A percentile compares a stretch with the other conserved stretches of the same genome.
Conservation (phyloP, 352 stramenopile species). For the Globisporangium orthogonon region DNA sequence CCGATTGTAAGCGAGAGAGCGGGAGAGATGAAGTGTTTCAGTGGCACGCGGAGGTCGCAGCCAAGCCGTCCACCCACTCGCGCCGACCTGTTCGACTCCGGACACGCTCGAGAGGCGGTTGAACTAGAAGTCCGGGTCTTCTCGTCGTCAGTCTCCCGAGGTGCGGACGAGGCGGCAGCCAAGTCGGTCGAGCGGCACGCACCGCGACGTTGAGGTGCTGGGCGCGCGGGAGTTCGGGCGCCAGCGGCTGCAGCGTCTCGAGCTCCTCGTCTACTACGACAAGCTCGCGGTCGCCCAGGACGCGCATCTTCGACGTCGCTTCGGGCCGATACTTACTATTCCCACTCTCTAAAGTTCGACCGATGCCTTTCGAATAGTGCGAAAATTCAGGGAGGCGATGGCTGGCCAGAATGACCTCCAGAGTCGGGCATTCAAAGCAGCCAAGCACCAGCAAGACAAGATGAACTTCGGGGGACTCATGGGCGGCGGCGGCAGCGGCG, state of each 20-base stretch:
- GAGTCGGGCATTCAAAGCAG: background rate
- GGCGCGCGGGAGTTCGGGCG: slow-evolving; percentile 10
- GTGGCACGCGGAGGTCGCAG: background rate
- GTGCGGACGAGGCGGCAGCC: too few relatives aligned
- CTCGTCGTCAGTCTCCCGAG: too few relatives aligned
- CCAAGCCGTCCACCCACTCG: background rate
- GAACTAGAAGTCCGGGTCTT: slow-evolving; percentile 29
- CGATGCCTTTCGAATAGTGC: slow-evolving; percentile 1
- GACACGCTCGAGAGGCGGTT: slow-evolving; percentile 38
- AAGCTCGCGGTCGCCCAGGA: slow-evolving; percentile 31
- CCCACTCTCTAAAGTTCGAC: background rate
- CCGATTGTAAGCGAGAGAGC: background rate
- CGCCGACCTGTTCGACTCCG: slow-evolving; percentile 34
- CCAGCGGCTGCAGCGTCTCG: slow-evolving; percentile 19
- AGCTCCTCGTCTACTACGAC: slow-evolving; percentile 56
- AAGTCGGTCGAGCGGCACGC: background rate
- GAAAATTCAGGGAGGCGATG: background rate
- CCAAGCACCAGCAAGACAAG: background rate
- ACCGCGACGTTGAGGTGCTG: slow-evolving; percentile 66
- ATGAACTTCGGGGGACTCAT: slow-evolving; percentile 83
- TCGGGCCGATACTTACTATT: background rate
- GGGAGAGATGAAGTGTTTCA: background rate
- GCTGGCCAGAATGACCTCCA: background rate
- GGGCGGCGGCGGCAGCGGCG: slow-evolving; percentile 31
- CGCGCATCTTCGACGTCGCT: slow-evolving; percentile 23